Conservation (phyloP, 306 rosid genomes). For the Abrus precatorius region DNA sequence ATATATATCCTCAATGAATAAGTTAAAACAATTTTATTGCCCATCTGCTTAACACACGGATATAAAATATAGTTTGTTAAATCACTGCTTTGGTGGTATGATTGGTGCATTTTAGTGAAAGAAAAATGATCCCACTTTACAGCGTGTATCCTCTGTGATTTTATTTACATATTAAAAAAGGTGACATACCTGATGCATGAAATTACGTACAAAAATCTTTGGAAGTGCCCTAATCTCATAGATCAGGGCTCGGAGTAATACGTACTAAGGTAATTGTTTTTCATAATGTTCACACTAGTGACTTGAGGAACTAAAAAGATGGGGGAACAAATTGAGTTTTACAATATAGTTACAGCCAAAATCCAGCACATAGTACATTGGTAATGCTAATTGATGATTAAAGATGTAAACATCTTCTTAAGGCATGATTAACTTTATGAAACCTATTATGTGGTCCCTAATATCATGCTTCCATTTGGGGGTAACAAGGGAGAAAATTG, state of each 20-base stretch:
- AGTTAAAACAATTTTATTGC: no score
- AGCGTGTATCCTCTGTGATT: constrained; percentile 26
- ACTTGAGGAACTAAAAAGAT: constrained; percentile 51
- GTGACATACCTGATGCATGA: constrained; percentile 34
- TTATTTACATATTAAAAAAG: constrained; percentile 18
- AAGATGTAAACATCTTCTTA: constrained; percentile 51
- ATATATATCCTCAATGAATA: no score
- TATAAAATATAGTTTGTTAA: no score
- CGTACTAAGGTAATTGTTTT: constrained; percentile 41
- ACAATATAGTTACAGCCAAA: constrained; percentile 43
- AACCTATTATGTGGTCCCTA: constrained; percentile 78
- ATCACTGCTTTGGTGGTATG: constrained; percentile 8
- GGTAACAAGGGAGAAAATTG: constrained; percentile 68
- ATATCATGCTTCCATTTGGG: constrained; percentile 69
- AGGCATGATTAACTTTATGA: constrained; percentile 70
- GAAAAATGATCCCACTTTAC: constrained; percentile 3
- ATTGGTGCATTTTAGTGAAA: constrained; percentile 16
- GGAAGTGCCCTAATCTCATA: constrained; percentile 1
- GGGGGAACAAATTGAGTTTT: constrained; percentile 32
- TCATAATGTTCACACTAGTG: constrained; percentile 45
- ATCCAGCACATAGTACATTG: constrained; percentile 50
- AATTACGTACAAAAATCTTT: constrained; percentile 31
- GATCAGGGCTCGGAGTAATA: constrained; percentile 32
- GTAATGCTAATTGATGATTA: constrained; percentile 53
- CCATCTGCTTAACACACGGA: no score